Evolutionary conservation across 257 asterid species (phyloP).

Genomic region (Penstemon newberryi): DNA sequence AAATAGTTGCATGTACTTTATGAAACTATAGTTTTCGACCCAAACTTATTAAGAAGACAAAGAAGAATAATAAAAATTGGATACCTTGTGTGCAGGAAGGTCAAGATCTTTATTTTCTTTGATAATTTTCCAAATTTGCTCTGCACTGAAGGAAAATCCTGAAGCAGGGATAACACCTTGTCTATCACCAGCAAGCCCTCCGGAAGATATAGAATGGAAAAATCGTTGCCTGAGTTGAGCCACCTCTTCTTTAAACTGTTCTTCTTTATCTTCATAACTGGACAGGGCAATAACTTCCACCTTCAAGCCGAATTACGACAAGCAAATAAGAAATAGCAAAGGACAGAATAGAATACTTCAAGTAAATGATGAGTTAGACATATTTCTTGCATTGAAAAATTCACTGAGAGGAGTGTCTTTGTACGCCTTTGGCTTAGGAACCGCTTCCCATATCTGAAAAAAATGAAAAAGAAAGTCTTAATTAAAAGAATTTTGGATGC

Average conservation of each 20-base stretch:
- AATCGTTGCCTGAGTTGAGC: slow-evolving; percentile 50
- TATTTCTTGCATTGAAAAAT: slow-evolving; percentile 35
- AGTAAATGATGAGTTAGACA: slow-evolving; percentile 10
- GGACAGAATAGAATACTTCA: slow-evolving; percentile 13
- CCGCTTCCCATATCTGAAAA: slow-evolving; percentile 39
- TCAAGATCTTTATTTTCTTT: slow-evolving; percentile 66
- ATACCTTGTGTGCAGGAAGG: slow-evolving; percentile 60
- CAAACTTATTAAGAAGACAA: too few relatives aligned
- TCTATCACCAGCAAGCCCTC: slow-evolving; percentile 65
- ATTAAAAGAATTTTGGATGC: neutral
- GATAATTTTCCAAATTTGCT: slow-evolving; percentile 53
- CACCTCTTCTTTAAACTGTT: slow-evolving; percentile 55
- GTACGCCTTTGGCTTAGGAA: slow-evolving; percentile 35
- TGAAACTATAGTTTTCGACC: too few relatives aligned
- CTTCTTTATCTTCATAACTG: slow-evolving; percentile 58
- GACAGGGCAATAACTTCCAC: slow-evolving; percentile 56
- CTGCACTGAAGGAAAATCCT: slow-evolving; percentile 50
- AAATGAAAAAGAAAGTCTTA: neutral
- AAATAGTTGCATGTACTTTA: neutral
- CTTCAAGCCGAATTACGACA: slow-evolving; percentile 40
- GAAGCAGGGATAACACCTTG: slow-evolving; percentile 58
- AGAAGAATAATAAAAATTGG: neutral
- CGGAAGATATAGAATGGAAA: slow-evolving; percentile 53
- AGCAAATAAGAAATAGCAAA: slow-evolving; percentile 19
- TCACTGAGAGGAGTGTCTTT: slow-evolving; percentile 37